phyloP scores from a whole-genome alignment of 768 basidiomycete genomes.

The Collybia sordida region DNA sequence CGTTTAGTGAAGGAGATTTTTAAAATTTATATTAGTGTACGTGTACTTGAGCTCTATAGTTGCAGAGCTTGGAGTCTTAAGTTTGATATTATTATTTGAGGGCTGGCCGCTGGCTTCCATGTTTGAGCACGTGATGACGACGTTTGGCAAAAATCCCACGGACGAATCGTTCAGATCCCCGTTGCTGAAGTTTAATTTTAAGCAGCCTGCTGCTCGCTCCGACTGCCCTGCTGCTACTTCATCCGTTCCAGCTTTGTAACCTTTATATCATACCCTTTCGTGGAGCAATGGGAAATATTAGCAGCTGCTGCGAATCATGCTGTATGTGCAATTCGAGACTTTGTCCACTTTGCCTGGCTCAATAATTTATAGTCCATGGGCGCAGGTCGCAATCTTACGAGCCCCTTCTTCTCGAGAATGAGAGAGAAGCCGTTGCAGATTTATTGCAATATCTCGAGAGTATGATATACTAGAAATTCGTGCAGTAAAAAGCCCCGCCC shows the following conservation, averaged over 20 bases:
- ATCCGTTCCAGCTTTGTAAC: constrained; percentile 7
- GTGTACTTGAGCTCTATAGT: no score
- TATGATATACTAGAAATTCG: constrained; percentile 37
- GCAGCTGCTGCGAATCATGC: constrained; percentile 84
- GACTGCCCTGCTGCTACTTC: constrained; percentile 13
- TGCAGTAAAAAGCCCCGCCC: constrained; percentile 3
- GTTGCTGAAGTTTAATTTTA: constrained; percentile 16
- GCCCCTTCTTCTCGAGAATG: constrained; percentile 84
- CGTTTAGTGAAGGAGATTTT: background rate
- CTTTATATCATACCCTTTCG: background rate
- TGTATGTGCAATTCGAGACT: constrained; percentile 46
- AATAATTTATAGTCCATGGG: constrained; percentile 57
- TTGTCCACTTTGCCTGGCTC: constrained; percentile 15
- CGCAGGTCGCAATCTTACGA: constrained; percentile 87
- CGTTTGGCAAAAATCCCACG: background rate
- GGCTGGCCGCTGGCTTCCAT: no score
- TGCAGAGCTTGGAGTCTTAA: no score
- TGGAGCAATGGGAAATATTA: constrained; percentile 67
- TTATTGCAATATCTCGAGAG: constrained; percentile 97
- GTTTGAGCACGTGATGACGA: background rate
- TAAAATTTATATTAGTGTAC: background rate
- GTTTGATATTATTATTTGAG: no score
- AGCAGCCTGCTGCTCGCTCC: constrained; percentile 13
- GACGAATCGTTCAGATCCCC: background rate
- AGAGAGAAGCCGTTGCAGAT: constrained; percentile 97